Evolutionary conservation across 2,329 filamentous ascomycete species (phyloP).

Genomic region (Fusarium caatingaense): DNA sequence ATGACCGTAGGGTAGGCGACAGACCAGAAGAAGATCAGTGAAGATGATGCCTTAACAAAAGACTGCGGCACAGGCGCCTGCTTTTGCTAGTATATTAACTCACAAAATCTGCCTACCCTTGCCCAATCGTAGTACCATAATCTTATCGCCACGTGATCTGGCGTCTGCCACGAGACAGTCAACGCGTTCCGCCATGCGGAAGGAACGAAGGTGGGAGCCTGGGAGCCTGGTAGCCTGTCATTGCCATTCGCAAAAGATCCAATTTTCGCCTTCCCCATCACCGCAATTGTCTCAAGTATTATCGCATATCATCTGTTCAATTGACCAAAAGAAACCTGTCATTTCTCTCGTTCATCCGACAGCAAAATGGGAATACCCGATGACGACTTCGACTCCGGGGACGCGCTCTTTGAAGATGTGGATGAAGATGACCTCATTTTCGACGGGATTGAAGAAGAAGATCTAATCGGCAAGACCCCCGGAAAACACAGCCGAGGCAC

Average conservation of each 20-base stretch:
- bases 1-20: neutral
- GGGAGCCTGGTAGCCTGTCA: neutral
- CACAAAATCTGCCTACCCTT: too few species aligned
- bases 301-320: neutral
- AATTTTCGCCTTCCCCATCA: neutral
- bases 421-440: slow-evolving; percentile 40
- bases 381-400: slow-evolving; percentile 45
- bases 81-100: too few species aligned
- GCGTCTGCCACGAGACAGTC: neutral
- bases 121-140: too few species aligned
- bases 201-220: neutral
- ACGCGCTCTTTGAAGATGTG: slow-evolving; percentile 44
- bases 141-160: slow-evolving; percentile 12
- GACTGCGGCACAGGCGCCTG: too few species aligned
- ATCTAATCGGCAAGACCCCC: slow-evolving; percentile 9
- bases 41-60: neutral
- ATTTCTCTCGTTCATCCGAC: neutral
- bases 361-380: slow-evolving; percentile 20
- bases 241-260: neutral
- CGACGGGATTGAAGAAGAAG: slow-evolving; percentile 31
- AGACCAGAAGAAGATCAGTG: rapidly evolving
- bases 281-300: neutral
- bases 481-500: slow-evolving; percentile 25
- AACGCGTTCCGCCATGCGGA: neutral
- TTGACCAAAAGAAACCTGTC: rapidly evolving